Evolutionary conservation across 1,284 basidiomycete genomes (phyloP), one percentile per base, ranked within the genome.

Genomic region (Heterobasidion occidentale): DNA sequence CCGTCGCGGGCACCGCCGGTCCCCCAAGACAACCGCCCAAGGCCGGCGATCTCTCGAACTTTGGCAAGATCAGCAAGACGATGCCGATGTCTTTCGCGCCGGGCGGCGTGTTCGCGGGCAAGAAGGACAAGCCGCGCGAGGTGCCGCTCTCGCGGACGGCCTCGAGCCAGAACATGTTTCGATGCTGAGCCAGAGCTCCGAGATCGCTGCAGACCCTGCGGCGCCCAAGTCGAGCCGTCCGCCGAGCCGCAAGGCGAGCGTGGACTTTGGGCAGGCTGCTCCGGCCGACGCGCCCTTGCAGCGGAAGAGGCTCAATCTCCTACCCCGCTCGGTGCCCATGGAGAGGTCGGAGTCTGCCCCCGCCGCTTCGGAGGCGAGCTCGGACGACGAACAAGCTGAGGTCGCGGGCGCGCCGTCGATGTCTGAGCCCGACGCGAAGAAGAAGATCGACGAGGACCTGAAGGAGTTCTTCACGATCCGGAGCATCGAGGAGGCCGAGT

Each of bases 91-190:
- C 82, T 0, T 89, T 92, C 64, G 88, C 87, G 7, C 93, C 93
- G 14, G 54, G 52, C 46, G 56, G 61, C 34, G 54, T 62, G 19
- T 62, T 62, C 48, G 46, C 55, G 14, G 45, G 45, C 55, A 62
- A 87, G 69, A 82, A 82, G 17, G 68, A 67, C 55, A 88, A 89
- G 71, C 80, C 81, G 20, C 74, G 77, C 35, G 76, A 79, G 9
- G 84, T 89, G 59, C 80, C 88, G 3, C 73, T 94, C 14, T 87
- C 91, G 7, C 82, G 93, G 52, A 84, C 86, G 35, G 84, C 78
- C 63, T 94, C 92, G 48, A 84, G 74, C 56, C 79, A 82, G 59
- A 97, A 96, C 72, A 95, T 94, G 89, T 95, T 95, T 85, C 84
- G 15, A 80, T 90, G 76, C 83, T 92, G 52, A 80, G 78, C 63